These are phyloP conservation scores for Citrullus mucosospermus DNA, from an alignment of 306 rosid species.

Conservation along the genomic window DNA sequence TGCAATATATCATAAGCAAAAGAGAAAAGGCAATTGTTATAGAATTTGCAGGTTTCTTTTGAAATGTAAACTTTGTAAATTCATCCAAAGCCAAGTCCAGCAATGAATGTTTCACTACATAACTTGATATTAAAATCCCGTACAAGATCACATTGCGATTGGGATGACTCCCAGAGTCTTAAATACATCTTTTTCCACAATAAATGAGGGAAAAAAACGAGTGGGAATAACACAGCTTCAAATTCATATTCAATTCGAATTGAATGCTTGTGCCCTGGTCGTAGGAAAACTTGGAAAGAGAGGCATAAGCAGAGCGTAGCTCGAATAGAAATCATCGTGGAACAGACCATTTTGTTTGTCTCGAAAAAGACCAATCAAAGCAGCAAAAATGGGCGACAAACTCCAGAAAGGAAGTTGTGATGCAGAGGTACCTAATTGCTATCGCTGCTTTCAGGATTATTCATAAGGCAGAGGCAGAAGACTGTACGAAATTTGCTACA, in stretches of 20 bases:
- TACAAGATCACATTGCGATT: conserved; percentile 4
- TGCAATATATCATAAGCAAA: background rate
- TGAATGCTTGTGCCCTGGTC: conserved; percentile 37
- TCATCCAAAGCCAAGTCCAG: conserved; percentile 8
- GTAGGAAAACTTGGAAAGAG: conserved; percentile 29
- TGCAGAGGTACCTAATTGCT: conserved; percentile 6
- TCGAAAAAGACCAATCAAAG: conserved; percentile 26
- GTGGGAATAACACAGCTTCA: conserved; percentile 23
- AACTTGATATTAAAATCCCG: conserved; percentile 3
- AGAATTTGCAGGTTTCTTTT: conserved; percentile 5
- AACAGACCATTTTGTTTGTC: conserved; percentile 20
- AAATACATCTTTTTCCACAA: conserved; percentile 11
- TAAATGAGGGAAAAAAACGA: conserved; percentile 18
- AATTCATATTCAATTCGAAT: conserved; percentile 24
- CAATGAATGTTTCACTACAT: conserved; percentile 5
- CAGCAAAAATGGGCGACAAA: conserved; percentile 41
- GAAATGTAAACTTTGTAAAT: conserved; percentile 7
- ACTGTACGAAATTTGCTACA: conserved; percentile 65
- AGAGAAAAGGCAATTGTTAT: background rate
- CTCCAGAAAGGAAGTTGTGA: conserved; percentile 29
- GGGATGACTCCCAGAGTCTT: conserved; percentile 8
- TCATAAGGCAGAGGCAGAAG: conserved; percentile 38
- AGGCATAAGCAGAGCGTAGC: conserved; percentile 29
- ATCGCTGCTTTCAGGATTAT: conserved; percentile 60
- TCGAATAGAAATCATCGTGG: conserved; percentile 22